Percentiles rank a stretch among this genome's conserved stretches.
Conservation (phyloP, 345 rosid species). For the Eucalyptus sp. region DNA sequence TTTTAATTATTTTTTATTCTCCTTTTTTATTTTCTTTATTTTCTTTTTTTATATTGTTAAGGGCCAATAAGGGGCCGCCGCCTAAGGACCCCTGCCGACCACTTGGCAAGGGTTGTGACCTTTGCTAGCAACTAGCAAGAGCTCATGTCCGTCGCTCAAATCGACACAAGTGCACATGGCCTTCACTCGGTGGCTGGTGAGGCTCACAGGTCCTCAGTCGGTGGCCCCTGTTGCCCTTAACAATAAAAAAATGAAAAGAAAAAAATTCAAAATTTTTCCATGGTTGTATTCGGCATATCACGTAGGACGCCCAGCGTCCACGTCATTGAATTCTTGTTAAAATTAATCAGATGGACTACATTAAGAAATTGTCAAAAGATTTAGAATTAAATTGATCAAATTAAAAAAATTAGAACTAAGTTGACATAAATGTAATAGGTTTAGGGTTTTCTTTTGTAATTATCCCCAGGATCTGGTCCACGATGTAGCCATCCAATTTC, state of each 20-base stretch:
- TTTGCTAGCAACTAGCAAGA: background rate
- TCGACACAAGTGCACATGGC: background rate
- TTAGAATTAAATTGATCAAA: background rate
- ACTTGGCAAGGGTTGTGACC: background rate
- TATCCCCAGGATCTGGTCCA: background rate
- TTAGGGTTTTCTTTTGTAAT: background rate
- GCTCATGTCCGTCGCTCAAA: background rate
- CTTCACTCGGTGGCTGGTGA: background rate
- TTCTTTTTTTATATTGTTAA: no score
- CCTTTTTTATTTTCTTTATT: no score
- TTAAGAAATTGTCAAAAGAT: background rate
- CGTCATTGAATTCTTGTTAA: no score
- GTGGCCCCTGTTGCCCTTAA: background rate
- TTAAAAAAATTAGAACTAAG: no score
- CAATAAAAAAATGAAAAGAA: no score
- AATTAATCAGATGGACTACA: fast-evolving
- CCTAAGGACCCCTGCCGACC: no score
- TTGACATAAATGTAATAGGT: background rate
- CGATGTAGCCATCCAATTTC: background rate
- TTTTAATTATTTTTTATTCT: no score
- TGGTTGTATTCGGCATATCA: fast-evolving
- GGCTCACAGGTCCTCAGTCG: fast-evolving
- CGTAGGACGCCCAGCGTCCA: fast-evolving
- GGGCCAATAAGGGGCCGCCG: fast-evolving
- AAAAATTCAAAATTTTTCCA: background rate